phyloP scores from a whole-genome alignment of 1,284 basidiomycete species.

The Tetrapyrgos nigripes region DNA sequence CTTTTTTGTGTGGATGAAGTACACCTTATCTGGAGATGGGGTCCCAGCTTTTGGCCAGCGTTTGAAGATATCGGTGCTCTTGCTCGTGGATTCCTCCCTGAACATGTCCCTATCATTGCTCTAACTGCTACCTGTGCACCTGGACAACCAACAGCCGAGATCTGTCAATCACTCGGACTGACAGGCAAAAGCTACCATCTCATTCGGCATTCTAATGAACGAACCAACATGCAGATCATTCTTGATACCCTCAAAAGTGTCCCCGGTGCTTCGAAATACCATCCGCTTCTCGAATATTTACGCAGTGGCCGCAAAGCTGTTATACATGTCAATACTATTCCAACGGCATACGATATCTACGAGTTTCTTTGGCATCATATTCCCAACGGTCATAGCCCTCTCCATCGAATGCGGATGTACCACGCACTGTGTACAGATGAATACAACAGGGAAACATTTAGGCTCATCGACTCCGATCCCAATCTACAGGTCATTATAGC shows the following conservation, averaged over 20 bases:
- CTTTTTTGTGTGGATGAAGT: constrained; percentile 13
- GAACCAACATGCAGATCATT: constrained; percentile 1
- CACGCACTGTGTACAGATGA: constrained; percentile 1
- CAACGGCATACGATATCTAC: not conserved
- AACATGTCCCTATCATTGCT: constrained; percentile 1
- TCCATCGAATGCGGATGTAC: not conserved
- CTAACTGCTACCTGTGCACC: constrained; percentile 12
- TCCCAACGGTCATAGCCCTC: not conserved
- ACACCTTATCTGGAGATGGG: constrained; percentile 13
- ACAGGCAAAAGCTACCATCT: not conserved
- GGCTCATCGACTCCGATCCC: not conserved
- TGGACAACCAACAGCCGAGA: not conserved
- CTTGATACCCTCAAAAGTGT: not conserved
- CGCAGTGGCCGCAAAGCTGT: not conserved
- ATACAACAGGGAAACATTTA: constrained; percentile 3
- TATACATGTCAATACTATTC: constrained; percentile 1
- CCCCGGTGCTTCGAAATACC: not conserved
- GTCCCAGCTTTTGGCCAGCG: not conserved
- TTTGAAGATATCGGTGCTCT: constrained; percentile 11
- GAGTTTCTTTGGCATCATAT: not conserved
- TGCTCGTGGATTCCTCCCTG: constrained; percentile 11
- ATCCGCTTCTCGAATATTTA: not conserved
- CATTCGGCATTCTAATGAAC: constrained; percentile 6
- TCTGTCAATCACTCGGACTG: constrained; percentile 11
- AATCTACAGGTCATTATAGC: constrained; percentile 1